Evolutionary conservation across 2,329 filamentous ascomycete genomes (phyloP).

Genomic region (Nothophaeocryptopus gaeumannii): DNA sequence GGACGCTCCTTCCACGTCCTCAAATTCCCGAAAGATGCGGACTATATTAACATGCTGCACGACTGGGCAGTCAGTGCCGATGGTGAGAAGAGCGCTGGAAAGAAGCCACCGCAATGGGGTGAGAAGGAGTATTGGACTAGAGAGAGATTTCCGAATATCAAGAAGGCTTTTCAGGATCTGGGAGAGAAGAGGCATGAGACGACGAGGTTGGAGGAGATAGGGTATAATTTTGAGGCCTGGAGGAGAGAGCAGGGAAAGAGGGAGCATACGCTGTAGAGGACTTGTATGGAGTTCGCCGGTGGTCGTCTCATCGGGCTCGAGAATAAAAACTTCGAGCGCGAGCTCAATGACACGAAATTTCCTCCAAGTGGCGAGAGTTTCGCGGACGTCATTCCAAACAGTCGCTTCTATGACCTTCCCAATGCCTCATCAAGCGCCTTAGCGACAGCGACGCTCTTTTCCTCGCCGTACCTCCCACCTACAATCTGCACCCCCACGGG

Average conservation of each 20-base stretch:
- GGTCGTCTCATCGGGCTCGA: too few relatives aligned
- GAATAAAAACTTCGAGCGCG: too few relatives aligned
- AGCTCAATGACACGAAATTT: too few relatives aligned
- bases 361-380: too few relatives aligned
- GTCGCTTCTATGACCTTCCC: background rate
- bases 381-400: too few relatives aligned
- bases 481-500: slow-evolving; percentile 24
- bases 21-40: slow-evolving; percentile 60
- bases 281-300: background rate
- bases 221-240: slow-evolving; percentile 42
- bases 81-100: slow-evolving; percentile 49
- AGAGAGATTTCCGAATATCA: slow-evolving; percentile 64
- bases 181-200: slow-evolving; percentile 59
- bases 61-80: slow-evolving; percentile 56
- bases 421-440: slow-evolving; percentile 19
- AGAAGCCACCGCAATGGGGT: slow-evolving; percentile 68
- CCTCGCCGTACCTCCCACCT: slow-evolving; percentile 22
- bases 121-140: slow-evolving; percentile 71
- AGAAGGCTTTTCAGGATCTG: slow-evolving; percentile 65
- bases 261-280: slow-evolving; percentile 3
- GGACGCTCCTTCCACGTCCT: slow-evolving; percentile 55
- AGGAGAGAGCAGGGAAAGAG: slow-evolving; percentile 24
- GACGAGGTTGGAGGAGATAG: slow-evolving; percentile 67
- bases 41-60: slow-evolving; percentile 67
- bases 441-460: slow-evolving; percentile 21